Conservation (phyloP, 192 early-diverging fungal genomes). For the Jimgerdemannia flammicorona region DNA sequence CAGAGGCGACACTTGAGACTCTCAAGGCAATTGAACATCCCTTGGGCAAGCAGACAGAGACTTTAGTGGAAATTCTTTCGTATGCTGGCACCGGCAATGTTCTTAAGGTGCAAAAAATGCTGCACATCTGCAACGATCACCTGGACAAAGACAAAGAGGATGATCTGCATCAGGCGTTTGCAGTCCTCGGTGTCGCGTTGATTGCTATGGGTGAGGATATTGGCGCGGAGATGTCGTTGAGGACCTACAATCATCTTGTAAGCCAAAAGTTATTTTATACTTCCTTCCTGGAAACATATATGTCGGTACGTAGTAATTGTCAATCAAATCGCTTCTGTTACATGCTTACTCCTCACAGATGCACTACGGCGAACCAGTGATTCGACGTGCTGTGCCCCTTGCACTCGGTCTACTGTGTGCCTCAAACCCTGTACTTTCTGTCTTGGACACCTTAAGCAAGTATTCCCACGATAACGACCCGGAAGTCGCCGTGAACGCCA, state of each 20-base stretch:
- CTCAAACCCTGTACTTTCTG: constrained; percentile 89
- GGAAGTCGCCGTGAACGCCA: constrained; percentile 91
- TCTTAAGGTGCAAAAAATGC: constrained; percentile 93
- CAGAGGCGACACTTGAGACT: constrained; percentile 90
- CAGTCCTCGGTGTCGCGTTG: constrained; percentile 92
- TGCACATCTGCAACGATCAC: constrained; percentile 94
- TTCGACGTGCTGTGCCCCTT: constrained; percentile 91
- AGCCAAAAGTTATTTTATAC: constrained; percentile 3
- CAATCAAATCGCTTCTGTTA: not conserved
- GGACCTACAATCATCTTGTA: constrained; percentile 92
- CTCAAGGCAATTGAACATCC: constrained; percentile 95
- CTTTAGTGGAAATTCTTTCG: constrained; percentile 86
- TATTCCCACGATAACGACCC: constrained; percentile 98
- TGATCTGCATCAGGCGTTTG: constrained; percentile 88
- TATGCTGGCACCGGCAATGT: constrained; percentile 97
- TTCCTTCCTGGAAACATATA: not conserved
- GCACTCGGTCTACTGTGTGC: constrained; percentile 93
- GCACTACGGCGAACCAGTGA: constrained; percentile 98
- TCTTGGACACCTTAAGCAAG: constrained; percentile 95
- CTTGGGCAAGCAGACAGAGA: constrained; percentile 81
- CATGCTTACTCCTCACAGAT: constrained; percentile 49
- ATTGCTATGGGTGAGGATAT: constrained; percentile 98
- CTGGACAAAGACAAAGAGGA: constrained; percentile 82
- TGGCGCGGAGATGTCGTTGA: constrained; percentile 93
- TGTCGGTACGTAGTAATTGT: too few relatives aligned